A percentile compares a stretch with the other conserved stretches of the same genome.
phyloP scores from a whole-genome alignment of 768 basidiomycete genomes.

The Pleurotus cornucopiae region DNA sequence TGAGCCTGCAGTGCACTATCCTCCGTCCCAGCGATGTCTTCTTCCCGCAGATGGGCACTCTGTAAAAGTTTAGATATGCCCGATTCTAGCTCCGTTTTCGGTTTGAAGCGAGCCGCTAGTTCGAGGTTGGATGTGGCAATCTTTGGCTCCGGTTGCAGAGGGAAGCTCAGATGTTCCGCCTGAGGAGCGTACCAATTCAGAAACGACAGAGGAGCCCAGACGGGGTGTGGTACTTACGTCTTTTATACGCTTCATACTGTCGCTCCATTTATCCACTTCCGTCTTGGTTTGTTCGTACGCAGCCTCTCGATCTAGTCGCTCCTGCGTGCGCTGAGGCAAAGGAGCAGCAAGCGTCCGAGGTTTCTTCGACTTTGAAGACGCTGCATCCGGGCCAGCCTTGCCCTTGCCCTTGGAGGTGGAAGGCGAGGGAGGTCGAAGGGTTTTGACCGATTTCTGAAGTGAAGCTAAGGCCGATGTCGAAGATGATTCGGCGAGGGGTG shows the following conservation, averaged over 20 bases:
- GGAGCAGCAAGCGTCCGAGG: slow-evolving; percentile 70
- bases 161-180: slow-evolving; percentile 81
- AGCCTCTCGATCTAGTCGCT: slow-evolving; percentile 87
- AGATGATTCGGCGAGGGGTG: too few species aligned
- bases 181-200: background rate
- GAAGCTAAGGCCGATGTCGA: too few species aligned
- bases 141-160: slow-evolving; percentile 61
- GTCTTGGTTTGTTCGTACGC: slow-evolving; percentile 92
- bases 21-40: slow-evolving; percentile 72
- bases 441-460: slow-evolving; percentile 27
- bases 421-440: slow-evolving; percentile 38
- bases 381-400: background rate
- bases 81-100: slow-evolving; percentile 80
- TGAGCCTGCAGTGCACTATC: slow-evolving; percentile 71
- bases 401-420: slow-evolving; percentile 48
- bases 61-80: slow-evolving; percentile 79
- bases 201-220: too few species aligned
- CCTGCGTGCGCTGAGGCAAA: slow-evolving; percentile 80
- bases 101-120: slow-evolving; percentile 85
- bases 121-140: slow-evolving; percentile 66
- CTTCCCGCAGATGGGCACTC: slow-evolving; percentile 77
- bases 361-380: slow-evolving; percentile 1
- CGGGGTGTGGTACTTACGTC: slow-evolving; percentile 46
- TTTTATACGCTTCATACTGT: slow-evolving; percentile 87
- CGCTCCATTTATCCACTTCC: slow-evolving; percentile 86